phyloP scores from a whole-genome alignment of 2,329 filamentous ascomycete genomes.

The Colletotrichum costaricense region DNA sequence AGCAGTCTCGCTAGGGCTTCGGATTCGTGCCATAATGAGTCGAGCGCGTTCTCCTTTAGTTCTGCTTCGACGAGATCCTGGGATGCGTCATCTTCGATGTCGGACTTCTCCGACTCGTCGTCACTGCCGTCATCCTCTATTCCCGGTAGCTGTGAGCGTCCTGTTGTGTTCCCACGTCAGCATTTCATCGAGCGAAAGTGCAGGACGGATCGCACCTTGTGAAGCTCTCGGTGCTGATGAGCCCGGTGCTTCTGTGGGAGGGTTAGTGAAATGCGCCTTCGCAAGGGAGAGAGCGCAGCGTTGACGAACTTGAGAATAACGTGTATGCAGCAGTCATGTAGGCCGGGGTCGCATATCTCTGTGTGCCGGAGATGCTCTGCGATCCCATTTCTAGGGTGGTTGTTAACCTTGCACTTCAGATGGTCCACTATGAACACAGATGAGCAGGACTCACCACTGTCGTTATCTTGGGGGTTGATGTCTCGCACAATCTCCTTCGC shows the following conservation, averaged over 20 bases:
- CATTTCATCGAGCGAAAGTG: background rate
- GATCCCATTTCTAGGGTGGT: slow-evolving; percentile 16
- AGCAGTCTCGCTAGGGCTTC: slow-evolving; percentile 43
- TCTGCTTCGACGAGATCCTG: slow-evolving; percentile 10
- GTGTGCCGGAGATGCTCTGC: slow-evolving; percentile 6
- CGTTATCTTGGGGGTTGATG: slow-evolving; percentile 29
- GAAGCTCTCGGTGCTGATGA: background rate
- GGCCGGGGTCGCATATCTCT: background rate
- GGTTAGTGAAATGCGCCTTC: background rate
- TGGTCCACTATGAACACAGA: background rate
- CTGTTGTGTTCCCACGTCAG: background rate
- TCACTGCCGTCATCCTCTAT: slow-evolving; percentile 4
- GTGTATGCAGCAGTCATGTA: slow-evolving; percentile 10
- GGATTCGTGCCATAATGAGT: slow-evolving; percentile 42
- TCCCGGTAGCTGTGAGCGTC: background rate
- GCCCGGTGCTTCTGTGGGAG: background rate
- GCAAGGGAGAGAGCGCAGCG: background rate
- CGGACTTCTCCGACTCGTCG: slow-evolving; percentile 2
- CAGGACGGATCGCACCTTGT: background rate
- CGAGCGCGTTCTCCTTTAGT: slow-evolving; percentile 36
- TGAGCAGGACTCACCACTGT: slow-evolving; percentile 20
- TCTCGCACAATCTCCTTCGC: slow-evolving; percentile 7
- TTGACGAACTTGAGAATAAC: slow-evolving; percentile 18
- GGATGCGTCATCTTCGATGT: slow-evolving; percentile 16
- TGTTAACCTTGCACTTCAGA: background rate